These are phyloP conservation scores for Physocladia obscura DNA, from an alignment of 192 early-diverging fungal genomes.

Conservation along the genomic window DNA sequence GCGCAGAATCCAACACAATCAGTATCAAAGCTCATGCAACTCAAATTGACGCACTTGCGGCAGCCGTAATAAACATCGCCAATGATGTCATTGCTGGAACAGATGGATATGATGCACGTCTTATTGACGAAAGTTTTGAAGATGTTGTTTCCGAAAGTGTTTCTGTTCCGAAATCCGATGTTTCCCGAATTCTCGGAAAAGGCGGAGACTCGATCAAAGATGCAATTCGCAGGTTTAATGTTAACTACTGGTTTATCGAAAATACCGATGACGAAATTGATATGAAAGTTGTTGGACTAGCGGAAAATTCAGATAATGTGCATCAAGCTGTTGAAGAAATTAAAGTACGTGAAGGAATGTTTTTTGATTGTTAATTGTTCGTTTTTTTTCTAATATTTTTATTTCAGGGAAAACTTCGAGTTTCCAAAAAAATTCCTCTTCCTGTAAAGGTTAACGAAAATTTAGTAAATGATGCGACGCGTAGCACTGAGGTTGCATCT, in stretches of 20 bases:
- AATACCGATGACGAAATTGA: background rate
- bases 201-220: constrained; percentile 37
- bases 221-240: constrained; percentile 36
- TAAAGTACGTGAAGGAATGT: constrained; percentile 3
- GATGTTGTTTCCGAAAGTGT: constrained; percentile 6
- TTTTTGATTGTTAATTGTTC: background rate
- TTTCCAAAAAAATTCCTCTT: constrained; percentile 33
- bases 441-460: constrained; percentile 34
- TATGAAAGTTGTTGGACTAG: constrained; percentile 10
- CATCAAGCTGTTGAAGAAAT: constrained; percentile 28
- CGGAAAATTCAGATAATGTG: constrained; percentile 21
- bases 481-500: constrained; percentile 28
- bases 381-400: constrained; percentile 1
- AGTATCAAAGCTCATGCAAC: constrained; percentile 33
- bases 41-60: constrained; percentile 22
- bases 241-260: constrained; percentile 39
- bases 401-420: constrained; percentile 37
- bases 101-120: background rate
- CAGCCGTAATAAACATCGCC: constrained; percentile 31
- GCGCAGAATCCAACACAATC: constrained; percentile 33
- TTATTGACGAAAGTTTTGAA: background rate
- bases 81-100: constrained; percentile 29
- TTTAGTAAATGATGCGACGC: constrained; percentile 24
- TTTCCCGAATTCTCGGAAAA: constrained; percentile 32
- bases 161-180: constrained; percentile 42